Conservation (phyloP, 2,329 filamentous ascomycete species). For the Colletotrichum theobromicola region DNA sequence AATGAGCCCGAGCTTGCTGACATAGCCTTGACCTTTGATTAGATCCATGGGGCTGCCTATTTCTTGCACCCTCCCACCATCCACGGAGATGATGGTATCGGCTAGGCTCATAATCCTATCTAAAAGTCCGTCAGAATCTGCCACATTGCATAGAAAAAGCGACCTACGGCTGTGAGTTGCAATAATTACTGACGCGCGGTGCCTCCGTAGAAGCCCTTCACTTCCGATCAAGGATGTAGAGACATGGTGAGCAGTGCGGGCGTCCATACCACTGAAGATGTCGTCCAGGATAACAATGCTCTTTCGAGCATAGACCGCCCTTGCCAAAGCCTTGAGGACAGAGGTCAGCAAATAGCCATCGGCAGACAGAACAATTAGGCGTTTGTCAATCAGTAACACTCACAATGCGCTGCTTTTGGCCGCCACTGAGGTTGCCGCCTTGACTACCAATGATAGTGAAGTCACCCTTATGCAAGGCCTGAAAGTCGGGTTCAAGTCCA, state of each 20-base stretch:
- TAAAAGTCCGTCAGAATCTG: not conserved
- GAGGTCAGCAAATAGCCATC: not conserved
- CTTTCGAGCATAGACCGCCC: not conserved
- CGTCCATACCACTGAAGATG: conserved; percentile 11
- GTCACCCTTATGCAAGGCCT: not conserved
- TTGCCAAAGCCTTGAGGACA: not conserved
- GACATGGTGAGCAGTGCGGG: not conserved
- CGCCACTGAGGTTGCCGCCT: not conserved
- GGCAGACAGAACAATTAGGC: not conserved
- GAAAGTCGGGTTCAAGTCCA: not conserved
- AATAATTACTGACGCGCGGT: not conserved
- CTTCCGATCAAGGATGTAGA: not conserved
- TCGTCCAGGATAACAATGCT: conserved; percentile 7
- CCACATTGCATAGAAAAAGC: not conserved
- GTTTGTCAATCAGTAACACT: not conserved
- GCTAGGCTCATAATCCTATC: not conserved
- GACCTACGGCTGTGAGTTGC: conserved; percentile 9
- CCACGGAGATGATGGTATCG: not conserved
- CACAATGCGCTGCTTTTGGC: conserved; percentile 15
- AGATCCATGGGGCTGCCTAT: not conserved
- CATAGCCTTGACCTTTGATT: not conserved
- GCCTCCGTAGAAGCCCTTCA: not conserved
- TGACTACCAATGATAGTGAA: not conserved
- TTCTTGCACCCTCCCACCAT: not conserved
- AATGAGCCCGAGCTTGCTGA: not conserved